phyloP scores from a whole-genome alignment of 2,329 filamentous ascomycete species.

The Aureobasidium leucospermi region DNA sequence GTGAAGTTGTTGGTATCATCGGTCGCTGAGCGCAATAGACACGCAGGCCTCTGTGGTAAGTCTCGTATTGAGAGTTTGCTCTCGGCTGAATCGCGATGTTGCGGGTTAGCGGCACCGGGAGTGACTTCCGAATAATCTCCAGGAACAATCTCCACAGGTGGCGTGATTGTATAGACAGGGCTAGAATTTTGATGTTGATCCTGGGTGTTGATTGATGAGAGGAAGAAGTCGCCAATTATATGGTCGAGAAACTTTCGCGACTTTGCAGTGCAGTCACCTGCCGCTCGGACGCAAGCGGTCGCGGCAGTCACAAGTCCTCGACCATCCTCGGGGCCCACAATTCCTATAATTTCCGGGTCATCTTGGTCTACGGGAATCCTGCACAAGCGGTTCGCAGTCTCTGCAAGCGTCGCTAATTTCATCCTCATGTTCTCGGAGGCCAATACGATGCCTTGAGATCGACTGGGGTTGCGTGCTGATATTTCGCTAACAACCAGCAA shows the following conservation, averaged over 20 bases:
- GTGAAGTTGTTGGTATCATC: slow-evolving; percentile 11
- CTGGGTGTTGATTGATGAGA: background rate
- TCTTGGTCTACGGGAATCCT: slow-evolving; percentile 59
- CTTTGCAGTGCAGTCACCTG: slow-evolving; percentile 84
- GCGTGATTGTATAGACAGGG: background rate
- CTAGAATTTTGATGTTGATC: background rate
- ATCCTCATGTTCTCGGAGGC: slow-evolving; percentile 72
- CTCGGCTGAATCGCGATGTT: background rate
- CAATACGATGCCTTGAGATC: slow-evolving; percentile 58
- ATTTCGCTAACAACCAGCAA: slow-evolving; percentile 75
- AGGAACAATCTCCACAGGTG: background rate
- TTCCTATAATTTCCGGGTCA: slow-evolving; percentile 67
- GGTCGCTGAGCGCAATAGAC: background rate
- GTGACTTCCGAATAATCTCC: background rate
- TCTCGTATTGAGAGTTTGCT: background rate
- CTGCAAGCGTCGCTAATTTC: slow-evolving; percentile 71
- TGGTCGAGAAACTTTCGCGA: slow-evolving; percentile 78
- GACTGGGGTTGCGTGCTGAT: slow-evolving; percentile 66
- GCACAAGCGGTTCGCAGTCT: slow-evolving; percentile 73
- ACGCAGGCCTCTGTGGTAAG: background rate
- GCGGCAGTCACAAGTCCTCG: slow-evolving; percentile 68
- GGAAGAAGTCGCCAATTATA: slow-evolving; percentile 37
- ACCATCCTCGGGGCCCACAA: slow-evolving; percentile 75
- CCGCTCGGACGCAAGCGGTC: slow-evolving; percentile 80
- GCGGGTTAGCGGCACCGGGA: slow-evolving; percentile 9